These are phyloP conservation scores for Cinnamomum micranthum DNA, from an alignment of 164 flowering plant genomes.

Conservation along the genomic window DNA sequence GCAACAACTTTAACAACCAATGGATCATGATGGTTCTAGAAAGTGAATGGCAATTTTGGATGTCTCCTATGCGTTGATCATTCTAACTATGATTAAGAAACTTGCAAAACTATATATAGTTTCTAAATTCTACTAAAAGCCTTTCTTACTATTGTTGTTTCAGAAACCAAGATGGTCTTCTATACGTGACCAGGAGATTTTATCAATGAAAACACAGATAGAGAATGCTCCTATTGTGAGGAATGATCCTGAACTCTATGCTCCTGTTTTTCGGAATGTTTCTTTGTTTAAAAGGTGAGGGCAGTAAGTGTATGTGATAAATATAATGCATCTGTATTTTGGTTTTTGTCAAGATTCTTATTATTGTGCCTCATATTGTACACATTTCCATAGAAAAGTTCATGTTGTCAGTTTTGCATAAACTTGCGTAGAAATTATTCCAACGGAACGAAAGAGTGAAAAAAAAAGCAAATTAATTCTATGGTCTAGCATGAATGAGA, in stretches of 20 bases:
- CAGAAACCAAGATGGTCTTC: constrained; percentile 18
- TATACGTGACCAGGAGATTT: constrained; percentile 9
- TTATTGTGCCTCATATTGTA: neutral
- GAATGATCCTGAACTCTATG: constrained; percentile 9
- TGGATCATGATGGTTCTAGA: neutral
- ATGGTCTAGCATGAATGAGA: too few relatives aligned
- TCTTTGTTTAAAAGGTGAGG: constrained; percentile 10
- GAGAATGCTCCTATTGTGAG: constrained; percentile 13
- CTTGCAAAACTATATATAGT: neutral
- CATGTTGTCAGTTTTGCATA: too few relatives aligned
- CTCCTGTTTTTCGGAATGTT: constrained; percentile 14
- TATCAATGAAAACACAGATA: constrained; percentile 5
- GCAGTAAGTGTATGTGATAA: neutral
- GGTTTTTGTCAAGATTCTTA: neutral
- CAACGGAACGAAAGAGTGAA: too few relatives aligned
- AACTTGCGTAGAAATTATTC: too few relatives aligned
- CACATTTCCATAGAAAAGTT: neutral
- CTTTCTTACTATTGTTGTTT: neutral
- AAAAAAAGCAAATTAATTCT: too few relatives aligned
- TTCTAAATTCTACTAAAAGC: neutral
- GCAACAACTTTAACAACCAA: neutral
- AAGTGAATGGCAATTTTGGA: neutral
- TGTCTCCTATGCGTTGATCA: neutral
- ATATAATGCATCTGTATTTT: neutral
- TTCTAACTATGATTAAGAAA: constrained; percentile 14